Conservation (phyloP, 1,139 yeast genomes). For the Taphrina flavorubra region DNA sequence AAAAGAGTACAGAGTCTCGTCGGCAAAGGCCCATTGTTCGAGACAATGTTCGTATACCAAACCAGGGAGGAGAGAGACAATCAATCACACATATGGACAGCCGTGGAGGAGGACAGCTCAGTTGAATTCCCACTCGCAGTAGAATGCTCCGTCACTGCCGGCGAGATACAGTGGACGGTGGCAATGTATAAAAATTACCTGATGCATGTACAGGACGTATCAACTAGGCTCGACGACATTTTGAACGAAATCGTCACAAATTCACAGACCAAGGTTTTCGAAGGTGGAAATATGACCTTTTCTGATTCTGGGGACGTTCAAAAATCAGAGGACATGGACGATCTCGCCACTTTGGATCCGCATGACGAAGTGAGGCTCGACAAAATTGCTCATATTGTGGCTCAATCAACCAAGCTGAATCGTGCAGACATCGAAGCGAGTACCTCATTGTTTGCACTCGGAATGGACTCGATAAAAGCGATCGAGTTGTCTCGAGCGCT, state of each 20-base stretch:
- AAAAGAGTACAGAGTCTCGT: constrained; percentile 28
- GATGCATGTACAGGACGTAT: not conserved
- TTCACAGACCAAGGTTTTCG: not conserved
- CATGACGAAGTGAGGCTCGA: not conserved
- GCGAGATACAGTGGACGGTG: constrained; percentile 43
- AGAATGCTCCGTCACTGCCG: constrained; percentile 43
- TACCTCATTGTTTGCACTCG: constrained; percentile 45
- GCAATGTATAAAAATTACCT: constrained; percentile 41
- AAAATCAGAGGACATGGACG: not conserved
- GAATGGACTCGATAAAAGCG: constrained; percentile 47
- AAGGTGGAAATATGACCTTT: not conserved
- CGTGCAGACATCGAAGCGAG: constrained; percentile 27
- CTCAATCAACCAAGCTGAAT: constrained; percentile 39
- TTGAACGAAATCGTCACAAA: not conserved
- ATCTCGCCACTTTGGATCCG: constrained; percentile 23
- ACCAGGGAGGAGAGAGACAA: not conserved
- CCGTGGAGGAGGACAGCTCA: constrained; percentile 34
- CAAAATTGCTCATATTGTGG: constrained; percentile 35
- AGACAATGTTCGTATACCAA: constrained; percentile 47
- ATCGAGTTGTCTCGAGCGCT: constrained; percentile 44
- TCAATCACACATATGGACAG: constrained; percentile 36
- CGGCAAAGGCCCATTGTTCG: constrained; percentile 43
- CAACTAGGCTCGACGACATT: constrained; percentile 13
- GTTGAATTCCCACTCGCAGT: constrained; percentile 46
- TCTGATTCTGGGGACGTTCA: not conserved